These are phyloP conservation scores for Bothia castanella DNA, from an alignment of 1,284 basidiomycete species.

Conservation along the genomic window DNA sequence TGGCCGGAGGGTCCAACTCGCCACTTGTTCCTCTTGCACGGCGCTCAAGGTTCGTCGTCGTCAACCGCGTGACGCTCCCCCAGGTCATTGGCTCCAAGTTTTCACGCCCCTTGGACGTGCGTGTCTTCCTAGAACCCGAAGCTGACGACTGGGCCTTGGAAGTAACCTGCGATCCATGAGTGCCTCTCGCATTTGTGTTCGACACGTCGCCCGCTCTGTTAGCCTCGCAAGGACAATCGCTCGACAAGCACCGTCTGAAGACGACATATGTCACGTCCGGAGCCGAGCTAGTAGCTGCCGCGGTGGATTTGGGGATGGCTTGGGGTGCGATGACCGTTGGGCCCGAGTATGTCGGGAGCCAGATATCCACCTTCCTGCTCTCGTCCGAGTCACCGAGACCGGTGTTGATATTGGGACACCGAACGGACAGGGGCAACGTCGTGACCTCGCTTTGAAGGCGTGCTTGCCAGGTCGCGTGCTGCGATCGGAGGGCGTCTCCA, in stretches of 20 bases:
- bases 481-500: conserved; percentile 15
- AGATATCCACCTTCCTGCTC: neutral
- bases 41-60: too few relatives aligned
- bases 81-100: neutral
- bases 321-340: neutral
- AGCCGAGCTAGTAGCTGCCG: neutral
- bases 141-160: too few relatives aligned
- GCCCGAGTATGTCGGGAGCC: neutral
- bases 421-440: neutral
- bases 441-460: conserved; percentile 14
- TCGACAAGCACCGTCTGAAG: conserved; percentile 11
- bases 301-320: neutral
- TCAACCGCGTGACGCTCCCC: neutral
- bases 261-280: conserved; percentile 3
- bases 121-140: neutral
- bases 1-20: neutral
- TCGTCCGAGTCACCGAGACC: neutral
- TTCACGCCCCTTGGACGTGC: neutral
- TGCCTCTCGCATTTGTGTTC: neutral
- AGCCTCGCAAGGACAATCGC: conserved; percentile 15
- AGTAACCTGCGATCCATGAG: neutral
- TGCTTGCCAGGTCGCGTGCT: conserved; percentile 15
- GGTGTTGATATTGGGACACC: neutral
- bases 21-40: neutral
- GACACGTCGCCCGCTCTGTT: neutral